A percentile compares a stretch with the other conserved stretches of the same genome.
These are phyloP conservation scores for Trichosporon sp. DNA, from an alignment of 1,284 basidiomycete genomes.

Conservation along the genomic window DNA sequence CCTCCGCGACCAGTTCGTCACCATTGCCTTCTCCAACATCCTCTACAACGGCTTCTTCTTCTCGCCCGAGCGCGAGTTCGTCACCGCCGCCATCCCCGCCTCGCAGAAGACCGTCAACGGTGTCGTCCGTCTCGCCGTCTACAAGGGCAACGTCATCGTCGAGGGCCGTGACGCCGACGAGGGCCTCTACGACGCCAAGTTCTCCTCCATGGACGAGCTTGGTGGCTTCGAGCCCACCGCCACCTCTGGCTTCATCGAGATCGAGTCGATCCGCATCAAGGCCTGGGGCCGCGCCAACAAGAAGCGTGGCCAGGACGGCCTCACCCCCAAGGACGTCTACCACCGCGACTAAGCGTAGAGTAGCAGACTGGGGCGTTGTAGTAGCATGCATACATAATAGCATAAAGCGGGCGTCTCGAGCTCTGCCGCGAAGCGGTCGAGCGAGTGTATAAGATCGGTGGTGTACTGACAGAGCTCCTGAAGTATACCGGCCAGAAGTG, in stretches of 20 bases:
- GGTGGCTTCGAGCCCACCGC: slow-evolving; percentile 95
- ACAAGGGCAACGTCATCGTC: slow-evolving; percentile 95
- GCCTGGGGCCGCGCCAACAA: slow-evolving; percentile 68
- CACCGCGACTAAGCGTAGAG: slow-evolving; percentile 56
- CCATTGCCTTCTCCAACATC: slow-evolving; percentile 83
- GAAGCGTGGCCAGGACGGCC: slow-evolving; percentile 76
- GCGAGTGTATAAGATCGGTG: too few species aligned
- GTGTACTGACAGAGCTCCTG: too few species aligned
- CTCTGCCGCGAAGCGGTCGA: too few species aligned
- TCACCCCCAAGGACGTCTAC: slow-evolving; percentile 75
- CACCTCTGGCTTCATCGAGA: slow-evolving; percentile 89
- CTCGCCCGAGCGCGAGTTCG: slow-evolving; percentile 95
- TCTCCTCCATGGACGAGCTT: slow-evolving; percentile 99
- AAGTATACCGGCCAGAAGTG: too few species aligned
- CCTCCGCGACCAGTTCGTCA: slow-evolving; percentile 92
- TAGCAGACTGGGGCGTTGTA: background rate
- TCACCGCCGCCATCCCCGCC: slow-evolving; percentile 82
- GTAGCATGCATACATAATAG: slow-evolving; percentile 23
- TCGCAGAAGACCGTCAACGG: slow-evolving; percentile 98
- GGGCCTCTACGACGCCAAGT: slow-evolving; percentile 92
- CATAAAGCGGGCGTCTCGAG: background rate
- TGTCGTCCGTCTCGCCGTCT: slow-evolving; percentile 81
- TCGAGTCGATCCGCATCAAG: slow-evolving; percentile 93
- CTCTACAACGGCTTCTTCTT: slow-evolving; percentile 93
- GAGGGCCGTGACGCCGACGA: slow-evolving; percentile 86